Base-by-base conservation (phyloP, 768 basidiomycete genomes). In the Lactarius sp. region DNA sequence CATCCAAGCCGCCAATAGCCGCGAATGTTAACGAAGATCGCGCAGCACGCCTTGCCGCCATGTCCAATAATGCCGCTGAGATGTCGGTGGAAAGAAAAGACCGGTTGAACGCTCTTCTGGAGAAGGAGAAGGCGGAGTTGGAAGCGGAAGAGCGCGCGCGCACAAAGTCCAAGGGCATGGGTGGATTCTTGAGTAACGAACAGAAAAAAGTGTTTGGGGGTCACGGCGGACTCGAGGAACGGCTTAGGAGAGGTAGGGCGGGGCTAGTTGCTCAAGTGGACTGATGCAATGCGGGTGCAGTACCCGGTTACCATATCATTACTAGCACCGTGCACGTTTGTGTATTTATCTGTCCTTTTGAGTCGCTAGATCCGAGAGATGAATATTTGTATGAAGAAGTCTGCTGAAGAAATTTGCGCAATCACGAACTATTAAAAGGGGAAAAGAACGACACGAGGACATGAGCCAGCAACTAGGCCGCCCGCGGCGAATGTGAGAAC, bases 171-270 rank as follows among this genome's bases (percentile, higher is more conserved):
- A 88, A 85, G 71, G 91, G 90, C 2, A 86, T 88, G 79, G 90
- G 88, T 51, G 80, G 79, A 1, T 97, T 95, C 78, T 77, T 96
- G 70, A 87, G 84, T 59, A 79, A 86, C 22, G 93, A 95, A 72
- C 85, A 88, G 78, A 92, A 90, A 79, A 86, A 82, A 68, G 88
- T 93, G 9, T 92, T 92, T 74, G 86, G 90, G 52, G 90, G 88
- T 31, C 73, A 77, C 8, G 88, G 90, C 46, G 89, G 87, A 16
- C 75, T 94, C 34, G 92, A 91, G 72, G 91, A 94, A 44, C 78
- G 90, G 62, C 85, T 94, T 52, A 80, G 76, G 70, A 79, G 92
- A 69, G 88, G 89, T 47, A 78, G 86, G 41, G 85, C 85, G 33
- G 87, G 85, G 6, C 74, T 93, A 74, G 85, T 90, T 39, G 80